These are phyloP conservation scores for Alternaria hordeiaustralica DNA, from an alignment of 2,329 filamentous ascomycete species.

Conservation along the genomic window DNA sequence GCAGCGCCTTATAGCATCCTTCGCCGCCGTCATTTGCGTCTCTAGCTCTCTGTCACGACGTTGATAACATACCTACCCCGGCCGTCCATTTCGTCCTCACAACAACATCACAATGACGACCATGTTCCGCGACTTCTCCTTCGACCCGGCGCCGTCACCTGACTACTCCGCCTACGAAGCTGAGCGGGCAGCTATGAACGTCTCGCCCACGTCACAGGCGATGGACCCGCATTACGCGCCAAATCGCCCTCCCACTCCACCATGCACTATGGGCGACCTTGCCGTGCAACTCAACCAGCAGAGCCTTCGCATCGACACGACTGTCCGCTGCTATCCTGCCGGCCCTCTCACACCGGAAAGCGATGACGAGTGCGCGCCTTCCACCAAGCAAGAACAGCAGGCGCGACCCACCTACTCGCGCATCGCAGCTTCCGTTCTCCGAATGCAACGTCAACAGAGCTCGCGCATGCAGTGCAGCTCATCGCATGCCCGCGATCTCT, in stretches of 20 bases:
- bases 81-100: neutral
- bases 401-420: slow-evolving; percentile 34
- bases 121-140: slow-evolving; percentile 51
- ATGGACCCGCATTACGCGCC: slow-evolving; percentile 5
- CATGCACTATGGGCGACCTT: slow-evolving; percentile 46
- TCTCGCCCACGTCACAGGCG: slow-evolving; percentile 42
- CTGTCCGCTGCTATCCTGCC: slow-evolving; percentile 6
- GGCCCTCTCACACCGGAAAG: slow-evolving; percentile 36
- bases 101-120: slow-evolving; percentile 9
- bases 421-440: slow-evolving; percentile 46
- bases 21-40: slow-evolving; percentile 18
- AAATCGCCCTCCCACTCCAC: slow-evolving; percentile 33
- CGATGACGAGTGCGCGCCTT: slow-evolving; percentile 18
- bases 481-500: slow-evolving; percentile 51
- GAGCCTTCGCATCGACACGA: slow-evolving; percentile 37
- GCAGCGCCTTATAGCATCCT: slow-evolving; percentile 12
- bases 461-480: slow-evolving; percentile 50
- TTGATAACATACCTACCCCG: neutral
- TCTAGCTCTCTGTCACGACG: neutral
- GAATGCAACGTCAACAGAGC: slow-evolving; percentile 51
- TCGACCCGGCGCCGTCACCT: slow-evolving; percentile 43
- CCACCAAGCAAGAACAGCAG: slow-evolving; percentile 13
- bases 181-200: slow-evolving; percentile 40
- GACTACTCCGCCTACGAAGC: slow-evolving; percentile 32
- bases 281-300: slow-evolving; percentile 44